These are phyloP conservation scores for Trichomonascus vanleenenianus DNA, from an alignment of 805 yeast genomes.

Conservation along the genomic window DNA sequence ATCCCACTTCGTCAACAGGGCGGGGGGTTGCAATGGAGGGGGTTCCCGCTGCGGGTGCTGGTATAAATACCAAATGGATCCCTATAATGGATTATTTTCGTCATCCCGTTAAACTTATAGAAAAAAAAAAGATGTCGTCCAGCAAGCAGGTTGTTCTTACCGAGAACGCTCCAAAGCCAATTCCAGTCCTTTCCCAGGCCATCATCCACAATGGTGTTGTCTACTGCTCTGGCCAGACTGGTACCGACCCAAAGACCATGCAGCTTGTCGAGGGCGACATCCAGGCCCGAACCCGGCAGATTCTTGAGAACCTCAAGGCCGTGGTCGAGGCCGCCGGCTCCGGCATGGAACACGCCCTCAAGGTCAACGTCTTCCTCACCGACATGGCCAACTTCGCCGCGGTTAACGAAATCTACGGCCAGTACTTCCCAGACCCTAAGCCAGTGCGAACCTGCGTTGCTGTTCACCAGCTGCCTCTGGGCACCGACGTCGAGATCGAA, in stretches of 20 bases:
- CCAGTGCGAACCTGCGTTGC: constrained; percentile 99
- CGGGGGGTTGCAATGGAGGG: background rate
- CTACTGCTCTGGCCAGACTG: constrained; percentile 74
- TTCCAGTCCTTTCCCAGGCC: constrained; percentile 85
- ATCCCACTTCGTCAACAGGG: background rate
- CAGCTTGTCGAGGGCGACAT: constrained; percentile 39
- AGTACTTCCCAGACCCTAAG: constrained; percentile 28
- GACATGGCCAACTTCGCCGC: constrained; percentile 82
- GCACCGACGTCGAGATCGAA: constrained; percentile 81
- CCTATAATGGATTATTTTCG: background rate
- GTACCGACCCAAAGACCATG: constrained; percentile 19
- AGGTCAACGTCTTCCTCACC: constrained; percentile 80
- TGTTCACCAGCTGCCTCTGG: constrained; percentile 83
- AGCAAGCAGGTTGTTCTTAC: constrained; percentile 41
- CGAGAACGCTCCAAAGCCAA: constrained; percentile 78
- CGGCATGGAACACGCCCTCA: constrained; percentile 71
- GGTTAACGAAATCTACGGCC: constrained; percentile 75
- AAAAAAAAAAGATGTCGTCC: constrained; percentile 5
- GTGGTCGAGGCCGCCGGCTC: constrained; percentile 83
- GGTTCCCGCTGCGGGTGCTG: background rate
- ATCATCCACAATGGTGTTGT: constrained; percentile 64
- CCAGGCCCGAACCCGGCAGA: constrained; percentile 23
- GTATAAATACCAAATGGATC: background rate
- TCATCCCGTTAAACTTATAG: background rate
- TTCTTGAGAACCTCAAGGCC: constrained; percentile 36